These are phyloP conservation scores for Alloteropsis angusta DNA, from an alignment of 202 grass and related monocot genomes.

Conservation along the genomic window DNA sequence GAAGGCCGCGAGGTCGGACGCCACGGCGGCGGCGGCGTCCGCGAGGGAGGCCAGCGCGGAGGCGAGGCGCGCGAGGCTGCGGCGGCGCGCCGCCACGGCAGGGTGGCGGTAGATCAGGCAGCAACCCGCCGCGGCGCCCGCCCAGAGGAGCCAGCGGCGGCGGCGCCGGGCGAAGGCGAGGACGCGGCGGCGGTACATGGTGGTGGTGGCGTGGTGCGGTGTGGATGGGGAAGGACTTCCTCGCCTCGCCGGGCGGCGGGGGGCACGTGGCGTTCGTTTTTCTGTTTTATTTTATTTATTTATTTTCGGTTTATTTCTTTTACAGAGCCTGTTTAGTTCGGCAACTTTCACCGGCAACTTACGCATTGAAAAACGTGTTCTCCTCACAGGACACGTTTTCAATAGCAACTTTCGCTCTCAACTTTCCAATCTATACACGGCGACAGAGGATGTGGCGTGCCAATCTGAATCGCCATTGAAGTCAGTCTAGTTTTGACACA, in stretches of 20 bases:
- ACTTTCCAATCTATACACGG: no score
- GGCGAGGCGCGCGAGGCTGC: conserved; percentile 39
- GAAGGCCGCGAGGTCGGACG: conserved; percentile 60
- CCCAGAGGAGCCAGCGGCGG: conserved; percentile 29
- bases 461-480: no score
- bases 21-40: conserved; percentile 37
- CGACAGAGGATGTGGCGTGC: no score
- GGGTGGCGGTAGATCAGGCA: conserved; percentile 61
- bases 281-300: not conserved
- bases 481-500: no score
- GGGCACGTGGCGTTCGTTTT: not conserved
- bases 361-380: no score
- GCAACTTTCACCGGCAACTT: no score
- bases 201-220: not conserved
- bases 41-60: conserved; percentile 40
- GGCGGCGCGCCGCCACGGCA: conserved; percentile 34
- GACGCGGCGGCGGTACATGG: conserved; percentile 28
- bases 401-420: no score
- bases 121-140: conserved; percentile 17
- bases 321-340: no score
- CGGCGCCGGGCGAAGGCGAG: conserved; percentile 37
- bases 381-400: no score
- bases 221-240: not conserved
- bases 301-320: no score
- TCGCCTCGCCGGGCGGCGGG: not conserved